Percentiles rank a stretch among this genome's conserved stretches.
Evolutionary conservation across 176 grass and related monocot species (phyloP).

Genomic region (Aegilops tauschii): DNA sequence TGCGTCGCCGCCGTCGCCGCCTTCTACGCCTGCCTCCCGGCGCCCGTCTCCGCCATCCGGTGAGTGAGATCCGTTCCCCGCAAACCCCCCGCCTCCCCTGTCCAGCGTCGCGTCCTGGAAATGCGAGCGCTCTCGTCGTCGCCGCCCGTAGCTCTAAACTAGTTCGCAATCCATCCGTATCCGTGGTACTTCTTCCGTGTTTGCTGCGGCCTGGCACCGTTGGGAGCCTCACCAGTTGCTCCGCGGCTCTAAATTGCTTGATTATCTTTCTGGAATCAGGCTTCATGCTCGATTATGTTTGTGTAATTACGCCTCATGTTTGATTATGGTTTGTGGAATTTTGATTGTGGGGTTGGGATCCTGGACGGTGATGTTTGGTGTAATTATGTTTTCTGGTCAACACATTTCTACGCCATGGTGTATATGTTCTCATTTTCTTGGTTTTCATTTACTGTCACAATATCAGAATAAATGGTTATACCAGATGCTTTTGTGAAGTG

Average conservation of each 20-base stretch:
- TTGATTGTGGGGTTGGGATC: background rate
- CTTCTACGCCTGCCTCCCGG: slow-evolving; percentile 15
- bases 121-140: background rate
- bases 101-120: background rate
- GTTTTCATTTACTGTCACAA: background rate
- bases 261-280: background rate
- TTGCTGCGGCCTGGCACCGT: background rate
- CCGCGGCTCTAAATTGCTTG: background rate
- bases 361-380: background rate
- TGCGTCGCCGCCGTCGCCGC: background rate
- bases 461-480: background rate
- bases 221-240: background rate
- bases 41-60: slow-evolving; percentile 32
- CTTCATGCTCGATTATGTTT: background rate
- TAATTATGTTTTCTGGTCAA: background rate
- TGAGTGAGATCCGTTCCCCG: slow-evolving; percentile 33
- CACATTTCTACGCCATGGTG: background rate
- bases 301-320: background rate
- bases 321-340: background rate
- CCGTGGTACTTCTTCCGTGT: background rate
- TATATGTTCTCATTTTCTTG: background rate
- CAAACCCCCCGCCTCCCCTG: no score
- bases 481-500: background rate
- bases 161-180: background rate
- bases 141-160: background rate